A percentile compares a stretch with the other conserved stretches of the same genome.
These are phyloP conservation scores for Pisolithus microcarpus DNA, from an alignment of 768 basidiomycete genomes.

Conservation along the genomic window DNA sequence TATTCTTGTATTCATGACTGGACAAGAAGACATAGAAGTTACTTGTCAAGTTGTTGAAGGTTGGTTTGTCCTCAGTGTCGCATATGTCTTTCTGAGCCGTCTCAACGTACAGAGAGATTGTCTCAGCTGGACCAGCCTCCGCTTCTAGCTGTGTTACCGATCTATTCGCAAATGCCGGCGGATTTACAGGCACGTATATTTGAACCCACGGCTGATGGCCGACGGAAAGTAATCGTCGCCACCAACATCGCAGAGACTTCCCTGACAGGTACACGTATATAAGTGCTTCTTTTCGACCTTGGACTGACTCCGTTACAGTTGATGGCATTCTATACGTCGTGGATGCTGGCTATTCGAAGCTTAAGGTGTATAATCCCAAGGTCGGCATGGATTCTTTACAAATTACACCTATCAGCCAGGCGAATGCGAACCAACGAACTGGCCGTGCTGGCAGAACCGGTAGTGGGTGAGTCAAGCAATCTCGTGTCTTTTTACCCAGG, in stretches of 20 bases:
- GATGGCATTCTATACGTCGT: constrained; percentile 98
- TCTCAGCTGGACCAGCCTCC: constrained; percentile 87
- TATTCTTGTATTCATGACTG: constrained; percentile 98
- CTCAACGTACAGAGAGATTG: constrained; percentile 62
- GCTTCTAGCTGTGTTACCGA: constrained; percentile 86
- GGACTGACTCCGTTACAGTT: constrained; percentile 40
- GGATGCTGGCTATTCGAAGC: constrained; percentile 92
- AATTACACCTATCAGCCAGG: constrained; percentile 98
- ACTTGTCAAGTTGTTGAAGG: constrained; percentile 93
- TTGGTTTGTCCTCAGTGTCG: constrained; percentile 26
- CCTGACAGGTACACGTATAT: constrained; percentile 57
- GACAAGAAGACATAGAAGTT: constrained; percentile 97
- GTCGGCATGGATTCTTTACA: constrained; percentile 99
- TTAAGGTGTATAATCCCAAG: constrained; percentile 98
- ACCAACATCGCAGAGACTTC: constrained; percentile 99
- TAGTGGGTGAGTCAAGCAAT: constrained; percentile 58
- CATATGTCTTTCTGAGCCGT: not conserved
- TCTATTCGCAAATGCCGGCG: constrained; percentile 99
- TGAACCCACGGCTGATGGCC: constrained; percentile 86
- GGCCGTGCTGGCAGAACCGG: constrained; percentile 97
- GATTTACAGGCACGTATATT: constrained; percentile 98
- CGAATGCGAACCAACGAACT: constrained; percentile 93
- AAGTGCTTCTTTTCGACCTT: not conserved
- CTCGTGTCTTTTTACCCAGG: not conserved
- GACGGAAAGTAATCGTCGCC: constrained; percentile 95